Conservation (phyloP, 1,284 basidiomycete genomes). For the Abortiporus biennis region DNA sequence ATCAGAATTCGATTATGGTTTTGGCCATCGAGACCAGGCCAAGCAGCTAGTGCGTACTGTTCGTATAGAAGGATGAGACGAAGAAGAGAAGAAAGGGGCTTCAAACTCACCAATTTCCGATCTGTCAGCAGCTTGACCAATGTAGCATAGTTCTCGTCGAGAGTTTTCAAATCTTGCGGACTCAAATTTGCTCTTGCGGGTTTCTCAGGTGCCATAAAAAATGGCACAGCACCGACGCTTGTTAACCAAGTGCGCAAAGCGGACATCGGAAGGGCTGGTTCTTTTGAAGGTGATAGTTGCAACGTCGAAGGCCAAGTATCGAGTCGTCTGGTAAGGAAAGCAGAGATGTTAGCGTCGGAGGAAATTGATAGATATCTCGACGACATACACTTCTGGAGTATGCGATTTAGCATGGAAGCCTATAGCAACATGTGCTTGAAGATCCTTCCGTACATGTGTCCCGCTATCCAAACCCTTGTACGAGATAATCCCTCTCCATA, state of each 20-base stretch:
- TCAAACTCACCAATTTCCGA: conserved; percentile 35
- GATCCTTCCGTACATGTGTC: conserved; percentile 34
- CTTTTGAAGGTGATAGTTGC: too few species aligned
- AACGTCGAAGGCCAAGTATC: too few species aligned
- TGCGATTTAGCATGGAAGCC: too few species aligned
- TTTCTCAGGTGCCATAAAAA: conserved; percentile 14
- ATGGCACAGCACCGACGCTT: conserved; percentile 20
- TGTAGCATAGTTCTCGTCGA: conserved; percentile 33
- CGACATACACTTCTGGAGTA: too few species aligned
- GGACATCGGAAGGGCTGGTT: too few species aligned
- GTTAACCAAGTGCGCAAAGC: too few species aligned
- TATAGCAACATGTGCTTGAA: too few species aligned
- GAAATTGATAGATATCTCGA: too few species aligned
- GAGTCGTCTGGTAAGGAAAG: too few species aligned
- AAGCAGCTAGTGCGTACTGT: conserved; percentile 53
- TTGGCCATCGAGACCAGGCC: conserved; percentile 40
- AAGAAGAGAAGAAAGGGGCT: background rate
- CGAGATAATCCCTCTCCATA: too few species aligned
- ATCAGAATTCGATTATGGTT: conserved; percentile 48
- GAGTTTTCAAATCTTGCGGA: conserved; percentile 20
- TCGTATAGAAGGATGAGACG: conserved; percentile 1
- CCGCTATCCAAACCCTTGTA: too few species aligned
- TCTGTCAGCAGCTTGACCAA: conserved; percentile 36
- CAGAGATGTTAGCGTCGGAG: too few species aligned
- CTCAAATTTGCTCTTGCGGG: conserved; percentile 8